phyloP scores from a whole-genome alignment of 1,284 basidiomycete species.

The Irpex sp. region DNA sequence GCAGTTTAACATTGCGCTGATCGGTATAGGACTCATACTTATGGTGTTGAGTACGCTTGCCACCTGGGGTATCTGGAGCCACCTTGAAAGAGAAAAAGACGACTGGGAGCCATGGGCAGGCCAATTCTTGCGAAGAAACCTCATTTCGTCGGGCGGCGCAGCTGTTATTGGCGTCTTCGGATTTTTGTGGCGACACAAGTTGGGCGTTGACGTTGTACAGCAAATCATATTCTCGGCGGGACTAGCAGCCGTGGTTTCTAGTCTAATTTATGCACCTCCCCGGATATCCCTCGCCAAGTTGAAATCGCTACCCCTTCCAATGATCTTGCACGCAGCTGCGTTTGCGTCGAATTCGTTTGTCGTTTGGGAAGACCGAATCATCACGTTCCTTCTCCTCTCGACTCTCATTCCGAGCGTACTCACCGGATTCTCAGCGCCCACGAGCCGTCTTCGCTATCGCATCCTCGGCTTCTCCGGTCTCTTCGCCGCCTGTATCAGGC shows the following conservation, averaged over 20 bases:
- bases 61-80: slow-evolving; percentile 56
- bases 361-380: slow-evolving; percentile 93
- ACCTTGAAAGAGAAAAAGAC: slow-evolving; percentile 43
- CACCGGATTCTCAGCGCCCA: slow-evolving; percentile 73
- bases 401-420: slow-evolving; percentile 68
- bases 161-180: slow-evolving; percentile 48
- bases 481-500: slow-evolving; percentile 77
- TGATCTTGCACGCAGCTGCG: slow-evolving; percentile 74
- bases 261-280: slow-evolving; percentile 45
- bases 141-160: slow-evolving; percentile 50
- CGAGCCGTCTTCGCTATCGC: slow-evolving; percentile 74
- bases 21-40: slow-evolving; percentile 72
- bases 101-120: slow-evolving; percentile 52
- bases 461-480: slow-evolving; percentile 79
- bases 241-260: slow-evolving; percentile 46
- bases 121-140: slow-evolving; percentile 32
- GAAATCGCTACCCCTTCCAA: slow-evolving; percentile 53
- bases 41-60: slow-evolving; percentile 57
- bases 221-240: slow-evolving; percentile 53
- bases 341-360: slow-evolving; percentile 95
- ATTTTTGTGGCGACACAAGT: slow-evolving; percentile 42
- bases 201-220: slow-evolving; percentile 52
- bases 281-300: slow-evolving; percentile 33
- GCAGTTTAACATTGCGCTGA: slow-evolving; percentile 88
- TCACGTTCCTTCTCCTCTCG: slow-evolving; percentile 80